Base-by-base conservation (phyloP, 352 stramenopile genomes). In the Phytophthora citricola region DNA sequence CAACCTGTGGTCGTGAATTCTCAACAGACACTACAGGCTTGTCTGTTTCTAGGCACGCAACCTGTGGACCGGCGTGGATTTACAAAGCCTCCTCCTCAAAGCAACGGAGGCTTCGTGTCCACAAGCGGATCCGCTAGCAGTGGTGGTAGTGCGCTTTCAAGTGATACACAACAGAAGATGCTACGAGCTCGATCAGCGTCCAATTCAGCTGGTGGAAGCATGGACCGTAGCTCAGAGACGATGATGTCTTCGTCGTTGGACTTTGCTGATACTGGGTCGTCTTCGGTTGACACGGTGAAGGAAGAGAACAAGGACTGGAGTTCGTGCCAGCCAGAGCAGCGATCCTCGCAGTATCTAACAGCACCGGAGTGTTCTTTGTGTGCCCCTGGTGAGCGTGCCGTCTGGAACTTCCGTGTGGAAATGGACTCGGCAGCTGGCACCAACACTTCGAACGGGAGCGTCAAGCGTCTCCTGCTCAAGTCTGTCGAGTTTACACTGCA, bases 221-320 rank as follows among this genome's bases (percentile, higher is more conserved):
- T 71, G 36, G 89, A 95, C 57, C 84, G 89, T 10, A 75, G 76
- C 6, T 96, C 87, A 6, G 89, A 96, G 58, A 87, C 85, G 10
- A 58, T 70, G 49, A 69, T 71, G 60, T 61, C 63, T 38, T 56
- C 69, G 20, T 75, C 70, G 20, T 71, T 87, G 31, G 84, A 92
- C 44, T 92, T 89, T 73, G 73, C 80, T 15, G 85, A 93, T 43
- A 81, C 82, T 27, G 76, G 87, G 20, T 75, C 79, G n/a, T 79
- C 78, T 26, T 69, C 67, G 8, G 55, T 70, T 24, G 87, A 93
- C 38, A 70, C 85, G 3, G 87, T 75, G 2, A 80, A 87, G 15
- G 89, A 96, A 47, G 89, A 95, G 20, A 90, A 93, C 73, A 96
- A 96, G 51, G 89, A 96, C 63, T 96, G 89, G 89, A 96, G 87